Conservation (phyloP, 176 grass and related monocot species). For the Tillandsia fasciculata region DNA sequence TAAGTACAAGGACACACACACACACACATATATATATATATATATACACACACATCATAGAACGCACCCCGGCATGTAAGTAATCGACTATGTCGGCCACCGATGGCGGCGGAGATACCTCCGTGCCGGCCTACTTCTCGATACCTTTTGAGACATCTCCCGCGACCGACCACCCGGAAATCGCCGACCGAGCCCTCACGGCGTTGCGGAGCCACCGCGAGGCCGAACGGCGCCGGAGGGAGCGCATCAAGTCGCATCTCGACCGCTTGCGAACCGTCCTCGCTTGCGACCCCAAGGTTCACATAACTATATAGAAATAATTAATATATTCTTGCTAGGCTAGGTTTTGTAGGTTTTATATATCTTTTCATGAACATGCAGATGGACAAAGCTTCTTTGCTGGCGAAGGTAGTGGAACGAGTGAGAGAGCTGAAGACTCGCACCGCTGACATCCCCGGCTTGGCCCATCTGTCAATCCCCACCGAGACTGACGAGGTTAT, state of each 20-base stretch:
- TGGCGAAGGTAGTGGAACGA: slow-evolving; percentile 94
- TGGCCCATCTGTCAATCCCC: slow-evolving; percentile 50
- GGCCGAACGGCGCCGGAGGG: slow-evolving; percentile 84
- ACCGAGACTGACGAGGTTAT: slow-evolving; percentile 91
- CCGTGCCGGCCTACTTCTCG: background rate
- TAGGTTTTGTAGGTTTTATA: background rate
- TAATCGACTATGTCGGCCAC: too few species aligned
- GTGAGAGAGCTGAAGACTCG: slow-evolving; percentile 96
- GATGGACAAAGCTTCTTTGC: slow-evolving; percentile 96
- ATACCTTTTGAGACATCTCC: background rate
- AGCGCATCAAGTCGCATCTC: slow-evolving; percentile 97
- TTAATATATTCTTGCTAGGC: background rate
- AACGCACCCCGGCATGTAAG: too few species aligned
- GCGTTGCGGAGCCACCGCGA: slow-evolving; percentile 89
- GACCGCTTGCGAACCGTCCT: slow-evolving; percentile 80
- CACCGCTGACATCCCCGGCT: slow-evolving; percentile 79
- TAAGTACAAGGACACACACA: too few species aligned
- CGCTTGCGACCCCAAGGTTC: slow-evolving; percentile 92
- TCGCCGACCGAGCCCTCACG: slow-evolving; percentile 52
- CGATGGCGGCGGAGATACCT: too few species aligned
- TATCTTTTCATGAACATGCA: slow-evolving; percentile 21
- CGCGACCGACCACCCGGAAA: background rate
- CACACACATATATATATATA: too few species aligned
- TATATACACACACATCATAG: too few species aligned
- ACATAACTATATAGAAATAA: background rate